Evolutionary conservation across 192 early-diverging fungal genomes (phyloP), one percentile per base, ranked within the genome.

Genomic region (Entomortierella parvispora): DNA sequence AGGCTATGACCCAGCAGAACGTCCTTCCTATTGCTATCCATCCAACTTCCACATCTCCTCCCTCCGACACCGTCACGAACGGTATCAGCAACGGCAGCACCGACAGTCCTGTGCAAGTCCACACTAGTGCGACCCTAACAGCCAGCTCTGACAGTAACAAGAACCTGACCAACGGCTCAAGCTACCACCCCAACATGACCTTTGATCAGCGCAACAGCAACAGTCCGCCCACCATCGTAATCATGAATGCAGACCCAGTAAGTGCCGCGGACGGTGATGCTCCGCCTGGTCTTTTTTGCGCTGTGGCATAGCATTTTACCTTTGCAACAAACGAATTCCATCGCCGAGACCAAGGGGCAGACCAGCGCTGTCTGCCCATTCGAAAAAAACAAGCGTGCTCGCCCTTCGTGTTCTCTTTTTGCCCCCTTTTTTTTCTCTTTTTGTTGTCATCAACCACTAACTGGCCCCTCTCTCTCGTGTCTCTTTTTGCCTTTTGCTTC

Each of bases 221-320:
- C 59, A 70, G 37, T 64, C 66, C 66, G 3, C 69, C 71, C 7
- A 68, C 74, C 40, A 63, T 76, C 20, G 68, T 68, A 23, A 77
- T 81, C 45, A 69, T 76, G 68, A 76, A 70, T 62, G 68, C 63
- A 9, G 68, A 81, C 42, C 58, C 57, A 57, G 61, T 69, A 81
- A 58, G 68, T 61, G 48, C 54, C 26, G n/a, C n/a, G n/a, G n/a
- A n/a, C n/a, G n/a, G n/a, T n/a, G n/a, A n/a, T n/a, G n/a, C n/a
- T n/a, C n/a, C n/a, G n/a, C n/a, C n/a, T n/a, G n/a, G n/a, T n/a
- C n/a, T n/a, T n/a, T n/a, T n/a, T n/a, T n/a, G n/a, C n/a, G n/a
- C n/a, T n/a, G n/a, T n/a, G n/a, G n/a, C n/a, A n/a, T n/a, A n/a
- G n/a, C n/a, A n/a, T n/a, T n/a, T n/a, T n/a, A n/a, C n/a, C n/a